Evolutionary conservation across 352 stramenopile species (phyloP).

Genomic region (Phytophthora fragariae): DNA sequence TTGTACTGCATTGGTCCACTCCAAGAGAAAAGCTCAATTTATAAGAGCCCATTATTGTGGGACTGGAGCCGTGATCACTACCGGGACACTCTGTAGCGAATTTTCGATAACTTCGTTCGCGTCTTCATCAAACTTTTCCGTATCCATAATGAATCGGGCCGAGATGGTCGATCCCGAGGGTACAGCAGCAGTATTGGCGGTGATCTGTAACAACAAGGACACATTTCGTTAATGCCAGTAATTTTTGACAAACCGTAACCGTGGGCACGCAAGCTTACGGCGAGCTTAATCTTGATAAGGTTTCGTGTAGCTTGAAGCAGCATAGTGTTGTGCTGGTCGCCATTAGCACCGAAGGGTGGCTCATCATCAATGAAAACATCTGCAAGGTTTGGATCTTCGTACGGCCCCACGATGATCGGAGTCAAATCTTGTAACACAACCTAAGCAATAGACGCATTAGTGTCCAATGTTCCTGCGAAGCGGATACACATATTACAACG

Average conservation of each 20-base stretch:
- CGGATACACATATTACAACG: neutral
- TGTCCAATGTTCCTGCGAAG: neutral
- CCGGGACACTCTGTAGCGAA: slow-evolving; percentile 49
- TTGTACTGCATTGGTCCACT: neutral
- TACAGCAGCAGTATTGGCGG: slow-evolving; percentile 6
- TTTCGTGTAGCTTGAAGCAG: slow-evolving; percentile 60
- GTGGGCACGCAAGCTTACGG: slow-evolving; percentile 31
- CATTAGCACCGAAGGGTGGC: slow-evolving; percentile 18
- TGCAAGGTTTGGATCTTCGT: slow-evolving; percentile 85
- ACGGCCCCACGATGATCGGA: slow-evolving; percentile 74
- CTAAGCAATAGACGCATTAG: slow-evolving; percentile 15
- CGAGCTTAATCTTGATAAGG: slow-evolving; percentile 63
- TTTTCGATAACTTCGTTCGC: slow-evolving; percentile 66
- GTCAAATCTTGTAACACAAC: slow-evolving; percentile 60
- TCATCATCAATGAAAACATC: slow-evolving; percentile 66
- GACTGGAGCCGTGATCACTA: slow-evolving; percentile 59
- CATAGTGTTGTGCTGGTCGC: slow-evolving; percentile 53
- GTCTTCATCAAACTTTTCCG: slow-evolving; percentile 71
- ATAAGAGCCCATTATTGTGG: slow-evolving; percentile 17
- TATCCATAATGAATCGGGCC: slow-evolving; percentile 67
- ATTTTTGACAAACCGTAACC: neutral
- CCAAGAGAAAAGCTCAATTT: neutral
- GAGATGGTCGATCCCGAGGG: slow-evolving; percentile 26
- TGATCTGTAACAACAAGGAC: slow-evolving; percentile 29
- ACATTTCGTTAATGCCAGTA: neutral